These are phyloP conservation scores for Amanita phalloides DNA, from an alignment of 768 basidiomycete genomes.

Conservation along the genomic window DNA sequence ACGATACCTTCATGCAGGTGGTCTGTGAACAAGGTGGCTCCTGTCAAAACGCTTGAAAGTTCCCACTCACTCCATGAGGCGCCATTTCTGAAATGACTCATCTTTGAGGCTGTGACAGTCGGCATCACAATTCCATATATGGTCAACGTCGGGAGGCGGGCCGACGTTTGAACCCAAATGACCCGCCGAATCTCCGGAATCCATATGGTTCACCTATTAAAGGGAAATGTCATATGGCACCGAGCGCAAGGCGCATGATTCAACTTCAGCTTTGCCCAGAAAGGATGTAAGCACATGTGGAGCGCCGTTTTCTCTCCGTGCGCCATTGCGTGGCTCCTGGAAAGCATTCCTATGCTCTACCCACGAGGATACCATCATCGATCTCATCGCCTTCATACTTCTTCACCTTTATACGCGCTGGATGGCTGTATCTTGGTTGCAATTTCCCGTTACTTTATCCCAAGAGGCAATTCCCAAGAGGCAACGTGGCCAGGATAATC, in stretches of 20 bases:
- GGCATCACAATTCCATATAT: not conserved
- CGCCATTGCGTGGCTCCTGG: too few relatives aligned
- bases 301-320: too few relatives aligned
- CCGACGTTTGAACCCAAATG: not conserved
- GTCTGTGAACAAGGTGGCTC: not conserved
- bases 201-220: too few relatives aligned
- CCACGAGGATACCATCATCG: too few relatives aligned
- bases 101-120: not conserved
- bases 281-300: too few relatives aligned
- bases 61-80: not conserved
- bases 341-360: too few relatives aligned
- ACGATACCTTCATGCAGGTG: conserved; percentile 1
- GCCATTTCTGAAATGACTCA: not conserved
- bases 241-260: not conserved
- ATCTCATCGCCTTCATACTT: too few relatives aligned
- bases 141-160: not conserved
- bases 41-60: not conserved
- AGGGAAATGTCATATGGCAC: not conserved
- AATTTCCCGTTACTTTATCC: too few relatives aligned
- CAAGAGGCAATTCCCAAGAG: too few relatives aligned
- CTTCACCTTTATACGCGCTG: too few relatives aligned
- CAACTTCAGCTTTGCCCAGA: not conserved
- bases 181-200: not conserved
- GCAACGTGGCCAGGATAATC: too few relatives aligned
- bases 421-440: too few relatives aligned